Base-by-base conservation (phyloP, 2,329 filamentous ascomycete species). In the Onygenales sp. region DNA sequence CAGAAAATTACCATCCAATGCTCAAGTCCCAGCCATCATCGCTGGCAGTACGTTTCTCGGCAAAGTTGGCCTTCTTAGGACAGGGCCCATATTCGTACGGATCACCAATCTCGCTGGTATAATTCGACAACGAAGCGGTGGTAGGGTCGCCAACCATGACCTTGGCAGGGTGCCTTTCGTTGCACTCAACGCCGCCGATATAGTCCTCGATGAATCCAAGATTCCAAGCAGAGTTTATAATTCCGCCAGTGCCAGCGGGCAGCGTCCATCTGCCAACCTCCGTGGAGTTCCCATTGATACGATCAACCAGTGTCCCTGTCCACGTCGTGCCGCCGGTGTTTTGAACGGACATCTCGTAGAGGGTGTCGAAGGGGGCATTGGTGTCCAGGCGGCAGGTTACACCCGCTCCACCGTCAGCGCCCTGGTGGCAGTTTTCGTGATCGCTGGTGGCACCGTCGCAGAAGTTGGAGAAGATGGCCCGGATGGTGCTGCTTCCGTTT, bases 391-490 rank as follows among this genome's bases (percentile, higher is more conserved):
- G 63, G 0, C 21, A 27, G 21, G 21, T 27, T 27, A 27, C 5
- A 5, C 21, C 21, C 21, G 59, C 41, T 2, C 63, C 64, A 2
- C 64, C 64, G 21, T 67, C 64, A 0, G 64, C 64, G 5, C 63
- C 64, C 7, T 61, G 51, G 38, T 41, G 51, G 58, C 64, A 67
- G 53, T 66, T 62, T 0, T 39, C 38, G 43, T 66, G 62, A 7
- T 33, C 45, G 14, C 51, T 57, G 11, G 58, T 64, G 6, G 63
- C 60, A 2, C 64, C 63, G 0, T 46, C 49, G 4, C 61, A 50
- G 55, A 68, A 69, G 56, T 64, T 67, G 38, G 64, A 67, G 57
- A 68, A 66, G 14, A 62, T 65, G 33, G 59, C 65, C 58, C 65
- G 65, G 38, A 68, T 45, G 43, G 64, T 56, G 50, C 60, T 59